Conservation (phyloP, 106 monocot species). For the Agapanthus africanus region DNA sequence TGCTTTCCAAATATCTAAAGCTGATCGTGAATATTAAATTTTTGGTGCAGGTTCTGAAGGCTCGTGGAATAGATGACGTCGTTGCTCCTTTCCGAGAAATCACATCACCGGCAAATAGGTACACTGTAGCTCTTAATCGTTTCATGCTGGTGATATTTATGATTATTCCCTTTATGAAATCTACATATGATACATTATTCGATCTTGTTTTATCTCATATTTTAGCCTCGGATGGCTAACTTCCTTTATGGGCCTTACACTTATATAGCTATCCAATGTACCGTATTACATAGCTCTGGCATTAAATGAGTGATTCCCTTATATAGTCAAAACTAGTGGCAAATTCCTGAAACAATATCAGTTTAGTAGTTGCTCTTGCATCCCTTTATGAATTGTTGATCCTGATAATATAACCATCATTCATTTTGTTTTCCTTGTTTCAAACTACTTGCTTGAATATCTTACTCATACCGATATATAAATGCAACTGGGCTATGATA, state of each 20-base stretch:
- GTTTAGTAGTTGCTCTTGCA: neutral
- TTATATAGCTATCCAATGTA: neutral
- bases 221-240: neutral
- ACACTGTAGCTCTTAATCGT: neutral
- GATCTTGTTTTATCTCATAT: neutral
- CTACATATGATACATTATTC: neutral
- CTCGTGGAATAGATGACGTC: conserved; percentile 47
- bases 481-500: neutral
- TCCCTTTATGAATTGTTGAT: neutral
- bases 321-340: neutral
- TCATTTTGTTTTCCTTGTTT: neutral
- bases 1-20: neutral
- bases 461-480: neutral
- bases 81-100: conserved; percentile 26
- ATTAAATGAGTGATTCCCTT: neutral
- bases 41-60: conserved; percentile 67
- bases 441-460: neutral
- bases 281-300: neutral
- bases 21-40: conserved; percentile 1
- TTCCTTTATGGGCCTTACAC: neutral
- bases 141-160: neutral
- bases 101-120: conserved; percentile 30
- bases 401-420: neutral
- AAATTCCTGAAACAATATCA: neutral
- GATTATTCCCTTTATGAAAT: neutral